These are phyloP conservation scores for Vittaforma corneae DNA, from an alignment of 371 early-diverging fungal genomes.

Conservation along the genomic window DNA sequence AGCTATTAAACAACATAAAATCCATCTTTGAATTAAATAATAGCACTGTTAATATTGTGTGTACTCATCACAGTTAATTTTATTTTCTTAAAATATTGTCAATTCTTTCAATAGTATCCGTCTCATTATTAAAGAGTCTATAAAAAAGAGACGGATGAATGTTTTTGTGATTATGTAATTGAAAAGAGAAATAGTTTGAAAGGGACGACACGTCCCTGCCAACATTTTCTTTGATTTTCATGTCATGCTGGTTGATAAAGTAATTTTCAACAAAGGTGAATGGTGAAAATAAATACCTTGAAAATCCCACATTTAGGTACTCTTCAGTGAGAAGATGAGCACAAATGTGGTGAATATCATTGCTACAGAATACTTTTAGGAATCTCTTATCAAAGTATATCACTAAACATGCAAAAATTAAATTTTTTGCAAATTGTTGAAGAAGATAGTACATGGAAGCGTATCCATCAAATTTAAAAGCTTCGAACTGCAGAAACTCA, in stretches of 20 bases:
- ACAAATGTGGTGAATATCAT: not conserved
- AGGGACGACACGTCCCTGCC: not conserved
- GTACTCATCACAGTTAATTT: no score
- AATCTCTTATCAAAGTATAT: not conserved
- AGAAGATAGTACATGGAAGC: not conserved
- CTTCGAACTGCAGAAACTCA: not conserved
- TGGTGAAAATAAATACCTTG: not conserved
- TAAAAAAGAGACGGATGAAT: not conserved
- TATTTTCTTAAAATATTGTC: not conserved
- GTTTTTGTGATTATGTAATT: no score
- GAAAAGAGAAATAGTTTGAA: not conserved
- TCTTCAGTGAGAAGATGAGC: not conserved
- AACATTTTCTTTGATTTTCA: not conserved
- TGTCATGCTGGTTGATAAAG: not conserved
- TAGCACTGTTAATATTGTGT: no score
- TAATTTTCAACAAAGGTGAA: not conserved
- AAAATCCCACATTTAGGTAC: not conserved
- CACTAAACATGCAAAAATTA: not conserved
- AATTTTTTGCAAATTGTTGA: not conserved
- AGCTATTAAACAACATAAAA: no score
- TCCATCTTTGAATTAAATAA: no score
- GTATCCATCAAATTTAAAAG: not conserved
- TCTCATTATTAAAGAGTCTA: not conserved
- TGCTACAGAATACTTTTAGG: not conserved
- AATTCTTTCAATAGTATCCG: not conserved